A percentile compares a stretch with the other conserved stretches of the same genome.
phyloP scores from a whole-genome alignment of 352 stramenopile species.

The Pythium sp. region DNA sequence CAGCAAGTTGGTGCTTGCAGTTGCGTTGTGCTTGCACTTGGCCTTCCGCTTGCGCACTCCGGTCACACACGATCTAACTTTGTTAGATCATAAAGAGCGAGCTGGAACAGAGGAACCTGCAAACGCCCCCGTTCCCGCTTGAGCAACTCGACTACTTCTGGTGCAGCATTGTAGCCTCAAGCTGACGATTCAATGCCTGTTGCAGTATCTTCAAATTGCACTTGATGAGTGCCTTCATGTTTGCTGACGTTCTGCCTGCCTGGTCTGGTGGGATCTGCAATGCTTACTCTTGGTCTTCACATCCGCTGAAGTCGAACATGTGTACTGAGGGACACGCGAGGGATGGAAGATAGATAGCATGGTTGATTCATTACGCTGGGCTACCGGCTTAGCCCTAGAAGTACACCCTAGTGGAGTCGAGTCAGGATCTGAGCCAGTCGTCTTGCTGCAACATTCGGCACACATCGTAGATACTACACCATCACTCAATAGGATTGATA shows the following conservation, averaged over 20 bases:
- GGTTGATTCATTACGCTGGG: neutral
- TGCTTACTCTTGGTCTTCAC: neutral
- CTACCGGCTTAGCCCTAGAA: no score
- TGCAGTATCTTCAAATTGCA: neutral
- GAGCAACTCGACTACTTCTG: neutral
- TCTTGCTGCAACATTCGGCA: neutral
- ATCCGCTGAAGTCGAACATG: neutral
- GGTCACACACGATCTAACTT: neutral
- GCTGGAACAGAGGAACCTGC: neutral
- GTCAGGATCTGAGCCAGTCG: neutral
- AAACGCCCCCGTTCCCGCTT: neutral
- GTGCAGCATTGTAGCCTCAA: neutral
- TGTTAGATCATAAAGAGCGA: constrained; percentile 2
- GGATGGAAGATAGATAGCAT: neutral
- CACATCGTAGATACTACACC: neutral
- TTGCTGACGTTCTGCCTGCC: neutral
- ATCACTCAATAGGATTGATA: neutral
- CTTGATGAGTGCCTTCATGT: neutral
- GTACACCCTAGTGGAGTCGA: no score
- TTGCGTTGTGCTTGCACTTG: neutral
- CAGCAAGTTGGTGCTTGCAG: neutral
- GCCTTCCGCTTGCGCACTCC: neutral
- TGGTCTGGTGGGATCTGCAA: neutral
- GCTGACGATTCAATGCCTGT: constrained; percentile 1
- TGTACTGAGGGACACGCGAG: neutral